Percentiles rank a stretch among this genome's conserved stretches.
phyloP scores from a whole-genome alignment of 495 filamentous ascomycete species.

The Glarea lozoyensis region DNA sequence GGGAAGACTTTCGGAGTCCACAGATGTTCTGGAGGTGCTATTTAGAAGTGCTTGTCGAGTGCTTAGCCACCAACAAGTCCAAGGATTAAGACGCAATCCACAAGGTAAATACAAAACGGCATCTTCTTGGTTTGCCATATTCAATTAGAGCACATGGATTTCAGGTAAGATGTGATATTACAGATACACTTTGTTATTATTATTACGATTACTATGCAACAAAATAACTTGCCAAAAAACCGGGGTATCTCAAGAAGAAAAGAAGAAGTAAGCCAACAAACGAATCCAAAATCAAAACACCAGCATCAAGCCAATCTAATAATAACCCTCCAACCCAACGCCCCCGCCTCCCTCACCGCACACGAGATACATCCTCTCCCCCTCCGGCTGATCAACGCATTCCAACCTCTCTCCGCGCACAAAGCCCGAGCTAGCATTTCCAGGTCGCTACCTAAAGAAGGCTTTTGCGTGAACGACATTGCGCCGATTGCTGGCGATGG shows the following conservation, averaged over 20 bases:
- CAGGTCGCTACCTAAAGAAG: constrained; percentile 40
- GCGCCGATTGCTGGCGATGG: not conserved
- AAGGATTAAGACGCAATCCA: no score
- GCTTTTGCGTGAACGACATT: no score
- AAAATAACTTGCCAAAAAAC: not conserved
- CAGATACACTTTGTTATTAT: no score
- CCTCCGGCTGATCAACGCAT: constrained; percentile 57
- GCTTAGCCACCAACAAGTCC: no score
- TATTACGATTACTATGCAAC: no score
- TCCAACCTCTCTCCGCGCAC: constrained; percentile 59
- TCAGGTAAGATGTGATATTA: no score
- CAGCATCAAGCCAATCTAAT: constrained; percentile 45
- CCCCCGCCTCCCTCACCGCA: constrained; percentile 61
- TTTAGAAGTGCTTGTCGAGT: no score
- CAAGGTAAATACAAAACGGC: no score
- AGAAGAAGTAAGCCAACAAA: not conserved
- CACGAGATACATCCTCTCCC: constrained; percentile 57
- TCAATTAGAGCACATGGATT: no score
- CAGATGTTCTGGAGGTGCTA: no score
- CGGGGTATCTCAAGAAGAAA: not conserved
- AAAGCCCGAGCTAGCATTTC: constrained; percentile 61
- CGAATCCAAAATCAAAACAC: not conserved
- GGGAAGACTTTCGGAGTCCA: no score
- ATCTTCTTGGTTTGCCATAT: no score
- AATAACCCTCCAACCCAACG: constrained; percentile 55